Evolutionary conservation across 371 early-diverging fungal species (phyloP).

Genomic region (Apophysomyces elegans): DNA sequence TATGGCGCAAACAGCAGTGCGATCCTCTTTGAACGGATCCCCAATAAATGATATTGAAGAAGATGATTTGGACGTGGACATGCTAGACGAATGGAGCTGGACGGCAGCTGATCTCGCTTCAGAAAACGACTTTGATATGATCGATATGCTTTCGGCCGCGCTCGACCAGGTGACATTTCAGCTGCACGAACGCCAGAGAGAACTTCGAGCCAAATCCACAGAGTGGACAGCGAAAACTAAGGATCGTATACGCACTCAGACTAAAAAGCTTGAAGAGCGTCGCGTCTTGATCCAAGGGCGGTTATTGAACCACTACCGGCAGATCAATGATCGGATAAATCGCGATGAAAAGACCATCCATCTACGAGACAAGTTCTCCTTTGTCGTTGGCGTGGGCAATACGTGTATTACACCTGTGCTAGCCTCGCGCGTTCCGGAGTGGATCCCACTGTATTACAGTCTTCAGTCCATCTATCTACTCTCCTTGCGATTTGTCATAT

Average conservation of each 20-base stretch:
- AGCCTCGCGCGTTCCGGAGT: constrained; percentile 56
- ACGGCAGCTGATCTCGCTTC: constrained; percentile 30
- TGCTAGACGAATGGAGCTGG: constrained; percentile 25
- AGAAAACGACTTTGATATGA: constrained; percentile 43
- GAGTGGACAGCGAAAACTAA: constrained; percentile 50
- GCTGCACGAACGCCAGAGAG: constrained; percentile 44
- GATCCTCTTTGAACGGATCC: constrained; percentile 17
- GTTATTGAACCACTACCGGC: constrained; percentile 32
- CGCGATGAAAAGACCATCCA: constrained; percentile 58
- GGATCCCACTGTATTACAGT: constrained; percentile 65
- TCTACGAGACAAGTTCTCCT: constrained; percentile 70
- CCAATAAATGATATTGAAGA: constrained; percentile 9
- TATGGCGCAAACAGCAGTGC: not conserved
- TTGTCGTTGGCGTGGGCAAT: constrained; percentile 74
- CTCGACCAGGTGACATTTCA: constrained; percentile 53
- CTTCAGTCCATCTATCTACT: constrained; percentile 54
- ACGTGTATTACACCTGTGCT: constrained; percentile 68
- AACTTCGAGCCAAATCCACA: constrained; percentile 38
- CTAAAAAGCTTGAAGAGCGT: constrained; percentile 42
- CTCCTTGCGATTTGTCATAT: constrained; percentile 59
- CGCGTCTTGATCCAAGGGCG: constrained; percentile 32
- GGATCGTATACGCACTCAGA: constrained; percentile 39
- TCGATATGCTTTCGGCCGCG: constrained; percentile 45
- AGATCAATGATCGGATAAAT: constrained; percentile 47
- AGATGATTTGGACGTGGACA: constrained; percentile 17